phyloP scores from a whole-genome alignment of 2,329 filamentous ascomycete genomes.

The Cryphonectria radicalis region DNA sequence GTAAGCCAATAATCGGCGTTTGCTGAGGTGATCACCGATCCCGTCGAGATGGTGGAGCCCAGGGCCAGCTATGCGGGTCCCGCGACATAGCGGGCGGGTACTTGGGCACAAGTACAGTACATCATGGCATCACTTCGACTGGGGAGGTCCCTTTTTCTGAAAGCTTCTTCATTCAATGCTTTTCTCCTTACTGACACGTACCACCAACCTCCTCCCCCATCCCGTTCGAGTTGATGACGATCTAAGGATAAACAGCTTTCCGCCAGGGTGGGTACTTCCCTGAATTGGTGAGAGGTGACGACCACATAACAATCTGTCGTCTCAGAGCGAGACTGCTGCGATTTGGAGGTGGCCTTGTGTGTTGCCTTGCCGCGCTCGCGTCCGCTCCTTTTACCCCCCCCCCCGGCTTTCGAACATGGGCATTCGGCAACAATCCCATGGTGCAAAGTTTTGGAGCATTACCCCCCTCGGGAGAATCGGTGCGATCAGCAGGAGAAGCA shows the following conservation, averaged over 20 bases:
- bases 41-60: slow-evolving; percentile 12
- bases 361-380: neutral
- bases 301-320: neutral
- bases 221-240: neutral
- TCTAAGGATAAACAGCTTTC: neutral
- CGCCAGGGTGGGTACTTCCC: neutral
- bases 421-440: slow-evolving; percentile 17
- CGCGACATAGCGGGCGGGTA: slow-evolving; percentile 1
- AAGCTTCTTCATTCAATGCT: neutral
- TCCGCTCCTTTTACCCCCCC: neutral
- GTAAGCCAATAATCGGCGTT: slow-evolving; percentile 22
- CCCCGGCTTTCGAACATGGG: slow-evolving; percentile 9
- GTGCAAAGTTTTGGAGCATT: neutral
- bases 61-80: slow-evolving; percentile 2
- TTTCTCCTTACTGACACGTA: neutral
- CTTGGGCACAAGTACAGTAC: slow-evolving; percentile 7
- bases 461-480: neutral
- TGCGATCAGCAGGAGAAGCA: neutral
- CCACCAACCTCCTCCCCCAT: neutral
- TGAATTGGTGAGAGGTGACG: neutral
- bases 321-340: neutral
- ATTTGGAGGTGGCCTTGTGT: neutral
- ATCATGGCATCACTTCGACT: neutral
- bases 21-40: slow-evolving; percentile 15
- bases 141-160: neutral